Evolutionary conservation across 768 basidiomycete genomes (phyloP).

Genomic region (Artomyces pyxidatus): DNA sequence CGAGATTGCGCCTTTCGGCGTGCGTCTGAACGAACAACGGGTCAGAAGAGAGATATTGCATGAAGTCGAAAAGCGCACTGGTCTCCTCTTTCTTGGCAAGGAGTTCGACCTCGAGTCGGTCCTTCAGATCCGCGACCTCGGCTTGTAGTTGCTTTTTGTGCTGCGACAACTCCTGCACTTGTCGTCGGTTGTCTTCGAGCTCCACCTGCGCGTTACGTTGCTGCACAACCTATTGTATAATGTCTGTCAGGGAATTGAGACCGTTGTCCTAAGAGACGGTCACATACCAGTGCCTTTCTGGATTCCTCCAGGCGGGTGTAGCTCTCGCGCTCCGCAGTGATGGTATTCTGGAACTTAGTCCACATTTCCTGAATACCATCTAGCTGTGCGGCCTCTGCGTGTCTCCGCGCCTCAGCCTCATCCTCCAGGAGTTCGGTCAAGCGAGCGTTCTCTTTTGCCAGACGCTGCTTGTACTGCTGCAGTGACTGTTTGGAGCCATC

Average conservation of each 20-base stretch:
- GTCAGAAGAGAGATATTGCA: neutral
- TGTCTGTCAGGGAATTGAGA: too few species aligned
- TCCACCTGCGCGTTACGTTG: slow-evolving; percentile 59
- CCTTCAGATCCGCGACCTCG: slow-evolving; percentile 44
- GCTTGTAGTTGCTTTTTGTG: slow-evolving; percentile 50
- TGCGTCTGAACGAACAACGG: slow-evolving; percentile 31
- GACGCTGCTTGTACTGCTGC: slow-evolving; percentile 45
- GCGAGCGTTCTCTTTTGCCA: slow-evolving; percentile 49
- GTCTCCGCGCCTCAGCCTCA: slow-evolving; percentile 53
- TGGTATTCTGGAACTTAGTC: slow-evolving; percentile 54
- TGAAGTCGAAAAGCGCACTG: slow-evolving; percentile 31
- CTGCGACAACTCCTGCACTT: slow-evolving; percentile 49
- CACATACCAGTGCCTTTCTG: slow-evolving; percentile 55
- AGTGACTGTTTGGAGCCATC: slow-evolving; percentile 61
- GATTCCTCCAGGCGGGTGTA: slow-evolving; percentile 63
- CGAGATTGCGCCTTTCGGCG: slow-evolving; percentile 52
- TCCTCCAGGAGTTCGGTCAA: slow-evolving; percentile 50
- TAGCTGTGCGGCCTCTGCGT: slow-evolving; percentile 54
- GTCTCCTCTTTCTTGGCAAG: slow-evolving; percentile 49
- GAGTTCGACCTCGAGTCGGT: slow-evolving; percentile 45
- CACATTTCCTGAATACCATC: slow-evolving; percentile 60
- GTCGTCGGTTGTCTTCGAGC: slow-evolving; percentile 54
- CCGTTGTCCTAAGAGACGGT: too few species aligned
- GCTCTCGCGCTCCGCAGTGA: slow-evolving; percentile 50
- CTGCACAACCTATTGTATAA: slow-evolving; percentile 45